Evolutionary conservation across 345 rosid genomes (phyloP).

Genomic region (Syzygium jambos): DNA sequence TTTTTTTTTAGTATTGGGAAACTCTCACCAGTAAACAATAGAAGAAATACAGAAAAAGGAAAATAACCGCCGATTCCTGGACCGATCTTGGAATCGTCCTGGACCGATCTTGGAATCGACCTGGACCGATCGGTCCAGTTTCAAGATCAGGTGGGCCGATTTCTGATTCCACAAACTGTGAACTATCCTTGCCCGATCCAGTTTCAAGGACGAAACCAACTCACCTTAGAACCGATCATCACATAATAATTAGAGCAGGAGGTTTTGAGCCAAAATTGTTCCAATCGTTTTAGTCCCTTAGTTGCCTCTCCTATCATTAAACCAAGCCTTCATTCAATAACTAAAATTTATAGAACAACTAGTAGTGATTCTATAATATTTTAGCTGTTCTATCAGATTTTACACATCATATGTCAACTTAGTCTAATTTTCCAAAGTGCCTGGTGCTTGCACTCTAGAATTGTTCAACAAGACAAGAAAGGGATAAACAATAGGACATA

Average conservation of each 20-base stretch:
- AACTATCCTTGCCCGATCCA: accelerated
- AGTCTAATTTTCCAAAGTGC: neutral
- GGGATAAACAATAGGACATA: neutral
- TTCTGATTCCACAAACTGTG: neutral
- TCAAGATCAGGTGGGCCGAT: neutral
- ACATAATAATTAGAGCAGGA: neutral
- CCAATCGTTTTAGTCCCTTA: neutral
- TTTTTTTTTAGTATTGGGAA: neutral
- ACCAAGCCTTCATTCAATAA: neutral
- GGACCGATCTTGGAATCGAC: neutral
- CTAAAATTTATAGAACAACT: neutral
- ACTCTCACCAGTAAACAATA: neutral
- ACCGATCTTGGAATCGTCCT: accelerated
- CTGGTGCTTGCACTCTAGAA: neutral
- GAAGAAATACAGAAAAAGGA: neutral
- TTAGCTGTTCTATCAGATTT: no score
- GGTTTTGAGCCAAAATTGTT: neutral
- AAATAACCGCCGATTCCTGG: neutral
- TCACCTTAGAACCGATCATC: accelerated
- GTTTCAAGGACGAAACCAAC: accelerated
- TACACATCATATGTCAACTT: neutral
- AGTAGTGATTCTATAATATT: neutral
- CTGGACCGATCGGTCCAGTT: neutral
- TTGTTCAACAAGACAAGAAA: neutral
- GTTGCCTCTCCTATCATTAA: neutral